Evolutionary conservation across 2,329 filamentous ascomycete species (phyloP), one percentile per base, ranked within the genome.

Genomic region (Nothophoma quercina): DNA sequence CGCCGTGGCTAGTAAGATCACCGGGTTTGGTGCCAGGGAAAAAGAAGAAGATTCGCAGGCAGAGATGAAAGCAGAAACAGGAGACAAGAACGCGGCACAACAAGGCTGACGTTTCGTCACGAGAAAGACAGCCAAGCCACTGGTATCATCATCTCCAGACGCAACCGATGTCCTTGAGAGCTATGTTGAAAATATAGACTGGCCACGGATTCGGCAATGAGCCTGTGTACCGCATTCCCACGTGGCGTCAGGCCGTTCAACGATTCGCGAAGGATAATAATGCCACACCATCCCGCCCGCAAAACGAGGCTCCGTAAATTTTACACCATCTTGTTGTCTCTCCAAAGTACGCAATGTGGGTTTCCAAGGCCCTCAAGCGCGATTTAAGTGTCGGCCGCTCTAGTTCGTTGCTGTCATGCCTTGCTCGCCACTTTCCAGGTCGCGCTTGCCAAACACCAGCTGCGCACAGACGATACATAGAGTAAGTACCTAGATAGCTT

Each of bases 1-100:
- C 42, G 64, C 66, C 5, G 61, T 71, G 18, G 67, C 75, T 21
- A 63, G 64, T 33, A 75, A 70, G 47, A 70, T 77, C 26, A 60
- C 35, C 33, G 44, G 38, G 7, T 60, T 48, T 23, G 51, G 51
- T n/a, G 32, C 58, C 21, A 56, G 42, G 32, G 58, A 45, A 26
- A 53, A 35, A 39, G 55, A 32, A 3, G 43, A 22, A 7, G 12
- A 13, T 5, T 7, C n/a, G 7, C 35, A 33, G 16, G 26, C 33
- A 26, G 38, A 22, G 1, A 7, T 19, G 18, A 41, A 38, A 19
- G 26, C 39, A 9, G 43, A 32, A 2, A 5, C 12, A 15, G 50
- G 22, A 13, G 38, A 48, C 26, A 53, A 44, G 39, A 44, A 22
- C 18, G 26, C 28, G n/a, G 22, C 3, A 12, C 43, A 7, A 19